Conservation (phyloP, 2,329 filamentous ascomycete genomes). For the Pseudopithomyces maydicus region DNA sequence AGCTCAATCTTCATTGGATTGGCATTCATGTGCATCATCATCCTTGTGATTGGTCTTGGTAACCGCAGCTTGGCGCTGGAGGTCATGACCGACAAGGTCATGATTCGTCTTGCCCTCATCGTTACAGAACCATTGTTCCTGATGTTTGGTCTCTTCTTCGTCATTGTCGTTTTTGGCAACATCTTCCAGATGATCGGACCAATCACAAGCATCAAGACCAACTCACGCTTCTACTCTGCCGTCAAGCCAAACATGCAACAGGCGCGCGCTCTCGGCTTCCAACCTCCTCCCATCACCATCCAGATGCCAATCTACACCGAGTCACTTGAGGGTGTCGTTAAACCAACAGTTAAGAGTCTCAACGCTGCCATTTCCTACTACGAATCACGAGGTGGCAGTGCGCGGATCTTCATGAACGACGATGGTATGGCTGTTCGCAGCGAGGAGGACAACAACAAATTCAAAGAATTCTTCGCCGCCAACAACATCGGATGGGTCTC, state of each 20-base stretch:
- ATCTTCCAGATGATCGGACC: conserved; percentile 70
- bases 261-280: conserved; percentile 62
- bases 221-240: conserved; percentile 80
- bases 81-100: conserved; percentile 57
- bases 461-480: conserved; percentile 52
- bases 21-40: conserved; percentile 57
- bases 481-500: conserved; percentile 56
- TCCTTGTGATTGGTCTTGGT: conserved; percentile 61
- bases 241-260: conserved; percentile 45
- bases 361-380: conserved; percentile 65
- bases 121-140: conserved; percentile 50
- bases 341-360: conserved; percentile 74
- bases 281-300: conserved; percentile 70
- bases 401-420: conserved; percentile 70
- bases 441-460: conserved; percentile 48
- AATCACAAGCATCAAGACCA: conserved; percentile 71
- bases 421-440: conserved; percentile 67
- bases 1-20: conserved; percentile 60
- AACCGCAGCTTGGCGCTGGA: conserved; percentile 60
- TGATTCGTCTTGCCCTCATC: conserved; percentile 59
- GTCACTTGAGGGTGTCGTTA: conserved; percentile 73
- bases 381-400: conserved; percentile 62
- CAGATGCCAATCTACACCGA: conserved; percentile 90
- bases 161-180: conserved; percentile 17
- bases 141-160: conserved; percentile 57